Conservation (phyloP, 208 protist genomes). For the Wallacemonas sp. region DNA sequence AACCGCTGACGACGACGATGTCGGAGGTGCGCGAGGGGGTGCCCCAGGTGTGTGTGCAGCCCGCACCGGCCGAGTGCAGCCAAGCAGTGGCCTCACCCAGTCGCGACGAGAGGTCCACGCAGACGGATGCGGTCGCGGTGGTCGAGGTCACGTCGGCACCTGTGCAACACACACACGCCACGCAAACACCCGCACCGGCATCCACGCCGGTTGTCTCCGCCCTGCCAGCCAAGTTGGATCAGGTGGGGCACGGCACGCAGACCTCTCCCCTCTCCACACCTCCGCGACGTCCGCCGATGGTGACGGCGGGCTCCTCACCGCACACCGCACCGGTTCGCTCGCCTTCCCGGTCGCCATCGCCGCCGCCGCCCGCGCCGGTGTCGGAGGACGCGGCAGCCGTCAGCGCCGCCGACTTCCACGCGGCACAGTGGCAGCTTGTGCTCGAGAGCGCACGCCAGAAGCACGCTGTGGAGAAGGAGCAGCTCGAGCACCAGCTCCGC, state of each 20-base stretch:
- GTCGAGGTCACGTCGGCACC: too few relatives aligned
- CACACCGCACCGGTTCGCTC: not conserved
- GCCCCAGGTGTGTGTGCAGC: too few relatives aligned
- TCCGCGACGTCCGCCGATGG: not conserved
- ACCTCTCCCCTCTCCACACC: not conserved
- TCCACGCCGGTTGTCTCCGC: too few relatives aligned
- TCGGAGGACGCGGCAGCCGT: not conserved
- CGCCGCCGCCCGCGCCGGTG: not conserved
- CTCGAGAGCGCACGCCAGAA: constrained; percentile 38
- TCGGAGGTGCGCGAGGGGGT: too few relatives aligned
- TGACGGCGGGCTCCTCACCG: too few relatives aligned
- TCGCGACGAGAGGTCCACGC: not conserved
- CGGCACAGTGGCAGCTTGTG: constrained; percentile 32
- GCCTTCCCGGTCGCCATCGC: not conserved
- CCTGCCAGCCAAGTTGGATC: too few relatives aligned
- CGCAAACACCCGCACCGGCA: too few relatives aligned
- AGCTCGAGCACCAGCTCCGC: constrained; percentile 28
- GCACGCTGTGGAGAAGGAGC: constrained; percentile 31
- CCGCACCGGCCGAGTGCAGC: too few relatives aligned
- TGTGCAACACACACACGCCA: too few relatives aligned
- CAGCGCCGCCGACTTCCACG: constrained; percentile 30
- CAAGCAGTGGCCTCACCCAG: not conserved
- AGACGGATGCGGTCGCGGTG: not conserved
- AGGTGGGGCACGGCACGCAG: not conserved
- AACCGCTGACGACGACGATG: too few relatives aligned